A percentile compares a stretch with the other conserved stretches of the same genome.
phyloP scores from a whole-genome alignment of 306 rosid genomes.

The Hippophae gyantsensis region DNA sequence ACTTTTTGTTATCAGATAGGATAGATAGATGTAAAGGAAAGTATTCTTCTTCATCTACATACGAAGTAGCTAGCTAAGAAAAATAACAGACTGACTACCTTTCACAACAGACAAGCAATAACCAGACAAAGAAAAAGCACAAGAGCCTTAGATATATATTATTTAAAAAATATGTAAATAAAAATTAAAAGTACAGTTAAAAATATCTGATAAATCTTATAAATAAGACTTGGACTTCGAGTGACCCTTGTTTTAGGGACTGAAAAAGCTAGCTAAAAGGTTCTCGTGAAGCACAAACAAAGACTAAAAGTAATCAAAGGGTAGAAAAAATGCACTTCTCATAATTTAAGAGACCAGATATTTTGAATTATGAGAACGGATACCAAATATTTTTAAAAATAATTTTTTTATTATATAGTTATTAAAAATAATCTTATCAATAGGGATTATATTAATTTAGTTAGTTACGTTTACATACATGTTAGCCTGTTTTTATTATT shows the following conservation, averaged over 20 bases:
- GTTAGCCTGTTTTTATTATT: no score
- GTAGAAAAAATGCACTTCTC: neutral
- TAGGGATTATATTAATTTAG: no score
- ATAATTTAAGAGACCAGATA: no score
- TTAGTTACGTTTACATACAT: no score
- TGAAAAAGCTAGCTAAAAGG: constrained; percentile 31
- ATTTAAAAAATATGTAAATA: no score
- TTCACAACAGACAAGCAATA: constrained; percentile 34
- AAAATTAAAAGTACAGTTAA: no score
- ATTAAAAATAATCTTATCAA: no score
- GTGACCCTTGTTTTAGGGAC: constrained; percentile 33
- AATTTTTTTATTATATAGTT: no score
- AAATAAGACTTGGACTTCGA: constrained; percentile 22
- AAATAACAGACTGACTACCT: constrained; percentile 20
- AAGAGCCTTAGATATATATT: constrained; percentile 22
- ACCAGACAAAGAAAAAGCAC: constrained; percentile 30
- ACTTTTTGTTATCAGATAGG: constrained; percentile 18
- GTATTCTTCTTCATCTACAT: constrained; percentile 5
- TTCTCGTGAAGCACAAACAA: constrained; percentile 47
- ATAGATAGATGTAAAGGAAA: constrained; percentile 14
- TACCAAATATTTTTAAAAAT: no score
- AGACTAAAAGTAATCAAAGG: constrained; percentile 1
- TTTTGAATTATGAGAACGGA: no score
- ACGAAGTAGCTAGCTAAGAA: constrained; percentile 9
- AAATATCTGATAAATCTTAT: no score